Conservation (phyloP, 257 asterid species). For the Solanum neorickii region DNA sequence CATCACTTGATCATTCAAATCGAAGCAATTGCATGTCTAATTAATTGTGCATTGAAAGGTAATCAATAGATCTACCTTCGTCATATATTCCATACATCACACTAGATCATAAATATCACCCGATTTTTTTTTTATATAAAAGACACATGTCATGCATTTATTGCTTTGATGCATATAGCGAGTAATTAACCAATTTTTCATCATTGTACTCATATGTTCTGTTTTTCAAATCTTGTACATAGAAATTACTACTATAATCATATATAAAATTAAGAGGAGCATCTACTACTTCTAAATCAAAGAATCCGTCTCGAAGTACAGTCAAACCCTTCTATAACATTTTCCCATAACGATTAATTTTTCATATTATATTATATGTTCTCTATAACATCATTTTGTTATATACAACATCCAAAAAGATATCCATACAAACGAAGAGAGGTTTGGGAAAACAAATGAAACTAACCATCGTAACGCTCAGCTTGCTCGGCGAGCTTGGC, state of each 20-base stretch:
- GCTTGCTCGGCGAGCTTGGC: conserved; percentile 91
- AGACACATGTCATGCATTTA: neutral
- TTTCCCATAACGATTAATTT: neutral
- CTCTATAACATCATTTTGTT: neutral
- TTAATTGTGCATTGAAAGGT: neutral
- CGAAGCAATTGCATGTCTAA: neutral
- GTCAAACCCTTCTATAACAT: neutral
- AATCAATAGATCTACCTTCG: neutral
- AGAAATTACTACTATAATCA: neutral
- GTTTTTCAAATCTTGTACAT: neutral
- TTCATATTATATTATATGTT: neutral
- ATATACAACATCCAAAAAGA: neutral
- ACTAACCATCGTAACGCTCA: conserved; percentile 73
- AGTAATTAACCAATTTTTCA: neutral
- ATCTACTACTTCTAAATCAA: neutral
- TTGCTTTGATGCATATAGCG: neutral
- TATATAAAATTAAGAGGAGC: neutral
- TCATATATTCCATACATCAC: neutral
- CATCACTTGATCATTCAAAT: neutral
- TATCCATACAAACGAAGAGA: neutral
- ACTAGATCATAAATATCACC: neutral
- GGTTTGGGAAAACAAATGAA: neutral
- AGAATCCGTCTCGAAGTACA: neutral
- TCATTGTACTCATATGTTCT: neutral
- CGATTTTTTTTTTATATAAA: neutral